phyloP scores from a whole-genome alignment of 2,329 filamentous ascomycete species.

The Rhynchosporium secalis region DNA sequence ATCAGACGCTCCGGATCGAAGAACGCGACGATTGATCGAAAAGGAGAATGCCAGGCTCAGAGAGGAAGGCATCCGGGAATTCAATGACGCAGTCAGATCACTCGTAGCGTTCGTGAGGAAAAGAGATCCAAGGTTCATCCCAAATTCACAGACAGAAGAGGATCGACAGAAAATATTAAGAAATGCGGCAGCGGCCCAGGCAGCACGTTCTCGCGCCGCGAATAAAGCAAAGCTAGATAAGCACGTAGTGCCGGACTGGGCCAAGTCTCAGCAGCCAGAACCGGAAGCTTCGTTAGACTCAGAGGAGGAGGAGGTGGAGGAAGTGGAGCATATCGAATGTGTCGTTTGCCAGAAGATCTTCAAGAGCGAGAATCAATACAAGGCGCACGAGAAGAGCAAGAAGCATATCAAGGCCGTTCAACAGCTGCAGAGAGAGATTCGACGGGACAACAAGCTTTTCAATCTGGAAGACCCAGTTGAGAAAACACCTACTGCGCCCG shows the following conservation, averaged over 20 bases:
- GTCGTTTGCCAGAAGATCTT: conserved; percentile 77
- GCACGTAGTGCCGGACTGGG: conserved; percentile 73
- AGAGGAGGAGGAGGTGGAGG: conserved; percentile 52
- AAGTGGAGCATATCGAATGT: conserved; percentile 67
- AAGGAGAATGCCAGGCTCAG: conserved; percentile 88
- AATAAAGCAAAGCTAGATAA: conserved; percentile 73
- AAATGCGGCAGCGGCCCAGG: conserved; percentile 79
- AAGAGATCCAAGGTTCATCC: conserved; percentile 81
- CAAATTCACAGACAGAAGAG: conserved; percentile 73
- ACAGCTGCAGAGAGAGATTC: conserved; percentile 79
- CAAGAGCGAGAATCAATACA: conserved; percentile 87
- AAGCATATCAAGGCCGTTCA: conserved; percentile 89
- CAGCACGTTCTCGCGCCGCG: conserved; percentile 76
- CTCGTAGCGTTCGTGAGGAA: conserved; percentile 88
- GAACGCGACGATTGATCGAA: conserved; percentile 81
- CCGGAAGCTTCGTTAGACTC: conserved; percentile 55
- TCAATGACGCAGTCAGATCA: conserved; percentile 87
- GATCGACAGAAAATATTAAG: conserved; percentile 78
- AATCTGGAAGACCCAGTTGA: conserved; percentile 43
- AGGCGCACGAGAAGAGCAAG: conserved; percentile 93
- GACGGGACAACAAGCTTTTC: conserved; percentile 69
- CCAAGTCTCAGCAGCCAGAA: conserved; percentile 56
- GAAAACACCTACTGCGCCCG: conserved; percentile 16
- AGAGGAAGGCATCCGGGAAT: conserved; percentile 81
- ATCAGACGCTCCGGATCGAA: conserved; percentile 83